A percentile compares a stretch with the other conserved stretches of the same genome.
phyloP scores from a whole-genome alignment of 1,284 basidiomycete genomes.

The Ceratobasidium sp. region DNA sequence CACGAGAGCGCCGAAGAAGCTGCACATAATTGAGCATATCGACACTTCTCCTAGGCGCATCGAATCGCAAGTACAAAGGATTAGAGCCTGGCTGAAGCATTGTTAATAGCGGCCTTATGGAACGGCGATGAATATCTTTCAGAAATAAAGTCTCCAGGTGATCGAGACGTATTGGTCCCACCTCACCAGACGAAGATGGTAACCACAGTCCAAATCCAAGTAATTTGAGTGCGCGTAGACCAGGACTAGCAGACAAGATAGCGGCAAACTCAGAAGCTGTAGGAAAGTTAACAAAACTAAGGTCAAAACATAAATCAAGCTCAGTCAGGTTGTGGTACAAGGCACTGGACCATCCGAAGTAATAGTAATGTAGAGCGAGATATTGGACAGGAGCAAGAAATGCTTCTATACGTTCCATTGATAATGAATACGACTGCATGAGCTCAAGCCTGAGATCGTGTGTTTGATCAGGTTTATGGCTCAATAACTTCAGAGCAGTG shows the following conservation, averaged over 20 bases:
- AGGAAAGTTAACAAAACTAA: neutral
- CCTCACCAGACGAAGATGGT: no score
- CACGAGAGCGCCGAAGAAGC: neutral
- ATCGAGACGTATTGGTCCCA: no score
- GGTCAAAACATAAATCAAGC: neutral
- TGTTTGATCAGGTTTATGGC: no score
- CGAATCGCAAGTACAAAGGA: neutral
- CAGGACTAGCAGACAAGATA: neutral
- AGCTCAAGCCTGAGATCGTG: no score
- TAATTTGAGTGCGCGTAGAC: neutral
- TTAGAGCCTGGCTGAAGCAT: neutral
- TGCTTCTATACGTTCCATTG: no score
- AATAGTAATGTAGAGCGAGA: neutral
- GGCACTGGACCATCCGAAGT: neutral
- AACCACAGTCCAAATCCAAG: no score
- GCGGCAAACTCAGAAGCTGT: neutral
- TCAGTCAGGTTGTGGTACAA: neutral
- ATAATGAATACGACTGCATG: no score
- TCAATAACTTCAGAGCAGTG: no score
- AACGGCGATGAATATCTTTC: no score
- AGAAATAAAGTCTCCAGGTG: no score
- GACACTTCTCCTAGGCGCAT: neutral
- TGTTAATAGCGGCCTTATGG: no score
- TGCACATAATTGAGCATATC: neutral
- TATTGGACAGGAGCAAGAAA: neutral